Base-by-base conservation (phyloP, 192 early-diverging fungal species). In the Chytriomyces sp. region DNA sequence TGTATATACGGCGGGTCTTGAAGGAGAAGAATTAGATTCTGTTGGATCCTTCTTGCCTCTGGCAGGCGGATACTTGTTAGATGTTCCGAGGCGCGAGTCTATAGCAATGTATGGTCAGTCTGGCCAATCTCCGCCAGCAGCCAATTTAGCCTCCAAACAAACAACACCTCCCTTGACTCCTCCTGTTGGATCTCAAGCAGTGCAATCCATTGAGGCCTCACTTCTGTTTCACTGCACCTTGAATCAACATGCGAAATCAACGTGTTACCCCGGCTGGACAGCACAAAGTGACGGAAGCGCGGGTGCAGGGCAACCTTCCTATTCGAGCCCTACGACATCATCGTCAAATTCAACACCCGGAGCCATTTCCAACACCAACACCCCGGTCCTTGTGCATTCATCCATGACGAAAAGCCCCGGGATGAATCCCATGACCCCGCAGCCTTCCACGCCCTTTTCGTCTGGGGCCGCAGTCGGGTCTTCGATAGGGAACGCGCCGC, bases 371-470 rank as follows among this genome's bases (percentile, higher is more conserved):
- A 59, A 57, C 53, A 28, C 55, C 25, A 70, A 70, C 31, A 70
- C 68, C 6, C 68, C 68, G 17, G 56, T 70, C 31, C 39, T 70
- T 17, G 54, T 59, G 8, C 68, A 39, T 39, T 37, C 68, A 30
- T 17, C 10, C 3, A 44, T 59, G 8, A 59, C 57, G 31, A 26
- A 26, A 26, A 39, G 32, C 6, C 34, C 39, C 25, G 44, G 44
- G 41, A 41, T 59, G 37, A 12, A 70, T 12, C 7, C 57, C 2
- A 32, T 26, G 17, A 25, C 31, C 14, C 26, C 68, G 7, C 57
- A 57, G 39, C 54, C 68, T n/a, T 70, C 68, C 12, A 59, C 55
- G 4, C 68, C 68, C 32, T 70, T 39, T 59, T 25, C 33, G 59
- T 28, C 44, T n/a, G 52, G 7, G 32, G 66, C 2, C 22, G 17